These are phyloP conservation scores for Delitschia confertaspora DNA, from an alignment of 495 filamentous ascomycete species.

Conservation along the genomic window DNA sequence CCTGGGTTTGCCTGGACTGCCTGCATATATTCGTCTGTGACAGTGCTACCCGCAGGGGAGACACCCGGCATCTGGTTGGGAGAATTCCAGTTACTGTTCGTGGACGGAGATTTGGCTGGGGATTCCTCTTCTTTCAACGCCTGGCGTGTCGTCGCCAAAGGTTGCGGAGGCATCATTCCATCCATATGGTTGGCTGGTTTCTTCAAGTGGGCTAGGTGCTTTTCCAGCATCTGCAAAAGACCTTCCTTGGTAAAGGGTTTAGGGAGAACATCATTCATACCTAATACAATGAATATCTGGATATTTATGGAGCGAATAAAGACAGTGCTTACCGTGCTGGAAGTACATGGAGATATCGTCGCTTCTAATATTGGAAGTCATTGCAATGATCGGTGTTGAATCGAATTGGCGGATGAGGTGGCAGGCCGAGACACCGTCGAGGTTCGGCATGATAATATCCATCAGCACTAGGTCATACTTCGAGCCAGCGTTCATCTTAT, in stretches of 20 bases:
- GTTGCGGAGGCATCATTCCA: slow-evolving; percentile 38
- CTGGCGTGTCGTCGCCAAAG: slow-evolving; percentile 42
- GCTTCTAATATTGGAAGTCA: slow-evolving; percentile 96
- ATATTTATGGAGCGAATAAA: slow-evolving; percentile 11
- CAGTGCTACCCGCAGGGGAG: slow-evolving; percentile 30
- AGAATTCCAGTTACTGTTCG: slow-evolving; percentile 45
- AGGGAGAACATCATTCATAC: slow-evolving; percentile 97
- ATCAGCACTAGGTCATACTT: slow-evolving; percentile 93
- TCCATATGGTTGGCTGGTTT: slow-evolving; percentile 50
- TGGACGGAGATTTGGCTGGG: slow-evolving; percentile 50
- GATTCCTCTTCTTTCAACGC: slow-evolving; percentile 77
- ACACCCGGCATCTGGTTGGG: slow-evolving; percentile 36
- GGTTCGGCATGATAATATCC: slow-evolving; percentile 98
- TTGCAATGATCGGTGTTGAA: slow-evolving; percentile 85
- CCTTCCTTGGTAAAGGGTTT: slow-evolving; percentile 97
- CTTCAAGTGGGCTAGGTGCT: slow-evolving; percentile 74
- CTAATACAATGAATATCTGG: slow-evolving; percentile 37
- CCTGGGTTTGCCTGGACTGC: slow-evolving; percentile 27
- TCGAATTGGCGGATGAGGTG: slow-evolving; percentile 88
- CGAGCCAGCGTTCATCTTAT: slow-evolving; percentile 72
- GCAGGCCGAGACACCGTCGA: slow-evolving; percentile 91
- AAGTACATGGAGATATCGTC: slow-evolving; percentile 98
- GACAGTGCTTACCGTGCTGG: slow-evolving; percentile 70
- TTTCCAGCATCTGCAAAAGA: slow-evolving; percentile 81
- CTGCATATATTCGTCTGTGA: slow-evolving; percentile 37